Evolutionary conservation across 2,329 filamentous ascomycete genomes (phyloP), one percentile per base, ranked within the genome.

Genomic region (Hypocrella siamensis): DNA sequence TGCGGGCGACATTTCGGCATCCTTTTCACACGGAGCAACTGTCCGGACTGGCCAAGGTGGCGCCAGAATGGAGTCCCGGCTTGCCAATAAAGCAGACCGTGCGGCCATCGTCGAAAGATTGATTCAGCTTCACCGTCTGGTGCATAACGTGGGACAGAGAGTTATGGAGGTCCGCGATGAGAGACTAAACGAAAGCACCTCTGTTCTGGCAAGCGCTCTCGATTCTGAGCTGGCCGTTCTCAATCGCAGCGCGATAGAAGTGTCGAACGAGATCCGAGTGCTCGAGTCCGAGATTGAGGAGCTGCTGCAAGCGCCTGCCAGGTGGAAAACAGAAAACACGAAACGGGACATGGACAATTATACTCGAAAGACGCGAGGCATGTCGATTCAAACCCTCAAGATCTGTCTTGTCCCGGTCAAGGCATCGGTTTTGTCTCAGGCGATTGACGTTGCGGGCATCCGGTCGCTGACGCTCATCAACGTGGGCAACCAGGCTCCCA

Each of bases 391-490:
- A 31, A 59, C 58, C 2, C 54, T 79, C 14, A 59, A 59, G 33
- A 57, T 78, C 17, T 59, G 74, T 41, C 57, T 74, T 19, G 62
- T 79, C 21, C 74, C 74, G 0, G 58, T 74, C 41, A 73, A 68
- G 46, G 58, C 71, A 3, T 67, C 65, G 0, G 60, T 75, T 1
- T 44, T 79, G 7, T 63, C 58, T 14, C 57, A 60, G 18, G 67
- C 68, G 1, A 52, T 79, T 22, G 70, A 79, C 40, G 42, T 79
- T 4, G 56, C 54, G n/a, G 55, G 56, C 4, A 54, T 79, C n/a
- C 63, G 54, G 39, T 61, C 59, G 29, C 54, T 79, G 14, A 73
- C 70, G 2, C 54, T 79, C 17, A 60, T 79, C 28, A 75, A 74
- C 38, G 72, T 78, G 14, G 75, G 75, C 2, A 57, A 65, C 5